Evolutionary conservation across 805 yeast species (phyloP).

Genomic region (Yamadazyma scolyti): DNA sequence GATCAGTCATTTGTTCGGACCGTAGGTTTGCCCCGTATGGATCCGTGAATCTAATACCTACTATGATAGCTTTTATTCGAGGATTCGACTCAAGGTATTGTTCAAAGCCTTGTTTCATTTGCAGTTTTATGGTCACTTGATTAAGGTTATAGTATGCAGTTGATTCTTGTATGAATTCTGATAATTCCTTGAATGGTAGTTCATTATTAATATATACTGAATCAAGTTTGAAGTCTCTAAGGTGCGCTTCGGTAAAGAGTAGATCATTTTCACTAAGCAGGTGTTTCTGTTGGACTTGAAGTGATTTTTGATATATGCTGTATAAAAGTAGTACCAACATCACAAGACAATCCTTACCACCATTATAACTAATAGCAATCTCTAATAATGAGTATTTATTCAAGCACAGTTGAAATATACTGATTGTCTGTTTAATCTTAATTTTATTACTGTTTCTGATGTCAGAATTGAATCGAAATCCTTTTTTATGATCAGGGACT

Average conservation of each 20-base stretch:
- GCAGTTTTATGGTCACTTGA: slow-evolving; percentile 40
- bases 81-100: slow-evolving; percentile 53
- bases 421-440: slow-evolving; percentile 23
- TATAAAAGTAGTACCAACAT: slow-evolving; percentile 75
- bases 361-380: slow-evolving; percentile 83
- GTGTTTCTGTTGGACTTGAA: background rate
- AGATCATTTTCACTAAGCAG: background rate
- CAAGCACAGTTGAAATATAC: slow-evolving; percentile 22
- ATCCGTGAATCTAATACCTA: slow-evolving; percentile 85
- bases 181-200: slow-evolving; percentile 66
- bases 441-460: slow-evolving; percentile 16
- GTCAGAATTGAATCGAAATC: background rate
- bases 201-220: slow-evolving; percentile 77
- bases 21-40: slow-evolving; percentile 67
- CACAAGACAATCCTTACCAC: slow-evolving; percentile 95
- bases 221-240: slow-evolving; percentile 36
- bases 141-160: slow-evolving; percentile 53
- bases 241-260: slow-evolving; percentile 10
- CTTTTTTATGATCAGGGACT: background rate
- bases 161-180: slow-evolving; percentile 59
- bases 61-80: slow-evolving; percentile 66
- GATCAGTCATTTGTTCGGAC: slow-evolving; percentile 73
- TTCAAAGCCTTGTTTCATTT: slow-evolving; percentile 66
- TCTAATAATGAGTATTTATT: slow-evolving; percentile 36
- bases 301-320: slow-evolving; percentile 30